Percentiles rank a stretch among this genome's conserved stretches.
Conservation (phyloP, 2,329 filamentous ascomycete genomes). For the Eutypa lata region DNA sequence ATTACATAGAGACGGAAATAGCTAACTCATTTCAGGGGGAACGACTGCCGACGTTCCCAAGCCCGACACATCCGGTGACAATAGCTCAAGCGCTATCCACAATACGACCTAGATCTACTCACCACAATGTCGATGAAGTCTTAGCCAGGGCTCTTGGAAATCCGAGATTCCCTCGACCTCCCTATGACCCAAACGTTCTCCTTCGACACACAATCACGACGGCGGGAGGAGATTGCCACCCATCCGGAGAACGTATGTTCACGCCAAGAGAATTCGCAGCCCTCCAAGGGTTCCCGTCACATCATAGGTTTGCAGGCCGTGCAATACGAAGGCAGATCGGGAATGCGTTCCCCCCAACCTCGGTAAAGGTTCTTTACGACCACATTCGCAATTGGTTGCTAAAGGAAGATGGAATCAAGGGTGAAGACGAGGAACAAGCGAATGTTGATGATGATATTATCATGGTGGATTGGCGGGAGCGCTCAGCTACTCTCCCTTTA, state of each 20-base stretch:
- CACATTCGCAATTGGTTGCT: slow-evolving; percentile 40
- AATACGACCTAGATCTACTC: slow-evolving; percentile 20
- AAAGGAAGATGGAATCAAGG: background rate
- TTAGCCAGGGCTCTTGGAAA: slow-evolving; percentile 5
- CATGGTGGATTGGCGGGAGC: background rate
- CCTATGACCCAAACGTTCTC: slow-evolving; percentile 42
- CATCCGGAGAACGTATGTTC: slow-evolving; percentile 56
- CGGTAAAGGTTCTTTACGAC: slow-evolving; percentile 44
- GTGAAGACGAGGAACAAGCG: background rate
- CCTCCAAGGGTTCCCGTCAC: slow-evolving; percentile 64
- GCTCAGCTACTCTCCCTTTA: background rate
- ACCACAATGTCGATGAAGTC: slow-evolving; percentile 34
- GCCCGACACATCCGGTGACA: slow-evolving; percentile 54
- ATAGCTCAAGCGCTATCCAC: slow-evolving; percentile 36
- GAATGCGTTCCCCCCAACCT: slow-evolving; percentile 68
- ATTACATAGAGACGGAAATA: too few relatives aligned
- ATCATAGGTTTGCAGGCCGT: slow-evolving; percentile 51
- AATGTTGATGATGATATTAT: background rate
- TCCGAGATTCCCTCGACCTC: slow-evolving; percentile 25
- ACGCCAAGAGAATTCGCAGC: slow-evolving; percentile 64
- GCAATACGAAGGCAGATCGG: slow-evolving; percentile 63
- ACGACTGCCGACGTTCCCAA: slow-evolving; percentile 60
- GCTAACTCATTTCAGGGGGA: too few relatives aligned
- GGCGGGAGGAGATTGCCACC: slow-evolving; percentile 59
- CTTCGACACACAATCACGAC: slow-evolving; percentile 61